Conservation (phyloP, 2,329 filamentous ascomycete species). For the Periconia sp. region DNA sequence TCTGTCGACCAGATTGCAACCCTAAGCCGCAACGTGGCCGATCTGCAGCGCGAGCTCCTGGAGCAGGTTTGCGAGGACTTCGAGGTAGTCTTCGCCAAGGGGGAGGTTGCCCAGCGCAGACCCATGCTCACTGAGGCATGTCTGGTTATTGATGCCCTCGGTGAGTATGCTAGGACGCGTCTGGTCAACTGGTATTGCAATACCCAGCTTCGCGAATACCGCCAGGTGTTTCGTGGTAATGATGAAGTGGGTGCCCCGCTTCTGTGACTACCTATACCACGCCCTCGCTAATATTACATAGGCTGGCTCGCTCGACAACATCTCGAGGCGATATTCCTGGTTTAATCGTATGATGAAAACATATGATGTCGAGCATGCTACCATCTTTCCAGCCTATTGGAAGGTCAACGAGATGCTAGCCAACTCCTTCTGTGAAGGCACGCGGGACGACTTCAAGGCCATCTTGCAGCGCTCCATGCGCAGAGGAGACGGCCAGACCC, state of each 20-base stretch:
- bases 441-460: conserved; percentile 91
- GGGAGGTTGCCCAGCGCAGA: conserved; percentile 74
- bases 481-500: conserved; percentile 73
- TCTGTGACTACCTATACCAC: conserved; percentile 2
- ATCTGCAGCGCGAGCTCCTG: conserved; percentile 87
- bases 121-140: conserved; percentile 84
- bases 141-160: conserved; percentile 91
- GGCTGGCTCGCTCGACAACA: conserved; percentile 94
- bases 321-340: conserved; percentile 93
- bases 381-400: conserved; percentile 87
- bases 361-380: conserved; percentile 90
- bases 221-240: conserved; percentile 93
- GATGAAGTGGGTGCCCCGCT: conserved; percentile 66
- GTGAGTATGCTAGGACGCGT: conserved; percentile 80
- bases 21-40: conserved; percentile 88
- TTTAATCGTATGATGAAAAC: conserved; percentile 95
- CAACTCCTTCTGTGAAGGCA: conserved; percentile 93
- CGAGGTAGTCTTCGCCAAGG: conserved; percentile 90
- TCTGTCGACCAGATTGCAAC: conserved; percentile 98
- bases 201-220: conserved; percentile 92
- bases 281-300: conserved; percentile 22
- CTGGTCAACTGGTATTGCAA: conserved; percentile 98
- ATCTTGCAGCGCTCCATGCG: conserved; percentile 90
- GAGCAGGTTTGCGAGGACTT: conserved; percentile 99
- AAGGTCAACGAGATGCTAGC: conserved; percentile 88